Evolutionary conservation across 2,329 filamentous ascomycete species (phyloP), one percentile per base, ranked within the genome.

Genomic region (Sclerotiophoma versabilis): DNA sequence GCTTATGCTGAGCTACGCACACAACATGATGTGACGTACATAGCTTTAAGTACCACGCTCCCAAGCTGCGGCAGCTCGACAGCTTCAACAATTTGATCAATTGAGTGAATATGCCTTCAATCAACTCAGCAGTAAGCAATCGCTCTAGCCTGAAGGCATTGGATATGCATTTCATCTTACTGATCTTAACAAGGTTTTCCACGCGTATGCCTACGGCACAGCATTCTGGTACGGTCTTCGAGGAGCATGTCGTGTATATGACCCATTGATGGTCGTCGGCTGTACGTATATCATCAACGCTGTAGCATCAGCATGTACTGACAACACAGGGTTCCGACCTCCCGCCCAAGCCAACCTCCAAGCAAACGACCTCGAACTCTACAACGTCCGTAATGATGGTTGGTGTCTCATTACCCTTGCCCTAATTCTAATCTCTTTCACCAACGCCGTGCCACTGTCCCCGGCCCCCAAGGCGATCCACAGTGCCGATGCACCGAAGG

Each of bases 321-420:
- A 62, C 23, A 38, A 19, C 10, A 1, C 30, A 65, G 62, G 62
- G 65, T 68, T 68, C 48, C 63, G 65, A 0, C 65, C 65, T 17
- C 65, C 65, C 22, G 60, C 63, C 12, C 65, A 68, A 57, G 49
- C 59, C 12, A 54, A 62, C 39, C 62, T 66, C 20, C 34, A 49
- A 0, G 54, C 63, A 19, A 68, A 65, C 37, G 62, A 66, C n/a
- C 65, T 68, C 23, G 65, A 68, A 23, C 51, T 62, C 25, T 68
- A 68, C 54, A 68, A 65, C 34, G 49, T 68, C 17, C 60, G 59
- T 47, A 66, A 58, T 37, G 65, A 68, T 19, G 65, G 65, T 19
- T 68, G 63, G 65, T 68, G 63, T 37, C 62, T 68, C n/a, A 27
- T 68, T 14, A 68, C 65, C 7, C 65, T 68, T 12, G 62, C 63